Evolutionary conservation across 2,329 filamentous ascomycete genomes (phyloP).

Genomic region (Meredithiella fracta): DNA sequence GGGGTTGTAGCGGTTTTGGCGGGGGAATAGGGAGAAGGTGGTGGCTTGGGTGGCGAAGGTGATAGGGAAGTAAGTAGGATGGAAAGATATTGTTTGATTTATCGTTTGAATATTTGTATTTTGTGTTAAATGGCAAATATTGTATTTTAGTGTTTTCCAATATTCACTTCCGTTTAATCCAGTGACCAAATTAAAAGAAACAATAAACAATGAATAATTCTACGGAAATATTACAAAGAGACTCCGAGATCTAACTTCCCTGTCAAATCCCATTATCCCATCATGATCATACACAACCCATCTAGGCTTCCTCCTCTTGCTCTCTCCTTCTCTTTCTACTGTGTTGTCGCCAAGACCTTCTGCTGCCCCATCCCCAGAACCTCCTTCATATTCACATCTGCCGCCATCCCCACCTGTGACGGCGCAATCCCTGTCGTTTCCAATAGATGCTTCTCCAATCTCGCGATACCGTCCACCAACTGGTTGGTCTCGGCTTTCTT

Average conservation of each 20-base stretch:
- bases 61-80: background rate
- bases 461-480: conserved; percentile 41
- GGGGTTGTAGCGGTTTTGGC: conserved; percentile 11
- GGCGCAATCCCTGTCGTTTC: conserved; percentile 11
- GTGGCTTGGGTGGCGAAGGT: background rate
- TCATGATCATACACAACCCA: background rate
- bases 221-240: conserved; percentile 6
- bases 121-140: background rate
- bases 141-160: background rate
- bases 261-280: background rate
- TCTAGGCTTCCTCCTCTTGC: background rate
- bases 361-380: conserved; percentile 1
- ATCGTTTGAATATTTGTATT: background rate
- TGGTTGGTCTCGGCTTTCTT: conserved; percentile 34
- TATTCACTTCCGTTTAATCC: background rate
- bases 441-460: conserved; percentile 23
- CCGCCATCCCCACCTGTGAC: conserved; percentile 4
- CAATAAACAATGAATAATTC: conserved; percentile 3
- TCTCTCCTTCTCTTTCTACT: background rate
- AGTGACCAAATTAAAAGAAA: background rate
- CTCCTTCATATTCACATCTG: conserved; percentile 8
- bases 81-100: background rate
- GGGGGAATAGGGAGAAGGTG: background rate
- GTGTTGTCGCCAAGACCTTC: background rate
- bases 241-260: background rate